Percentiles rank a stretch among this genome's conserved stretches.
These are phyloP conservation scores for Xylaria arbuscula DNA, from an alignment of 2,329 filamentous ascomycete species.

Conservation along the genomic window DNA sequence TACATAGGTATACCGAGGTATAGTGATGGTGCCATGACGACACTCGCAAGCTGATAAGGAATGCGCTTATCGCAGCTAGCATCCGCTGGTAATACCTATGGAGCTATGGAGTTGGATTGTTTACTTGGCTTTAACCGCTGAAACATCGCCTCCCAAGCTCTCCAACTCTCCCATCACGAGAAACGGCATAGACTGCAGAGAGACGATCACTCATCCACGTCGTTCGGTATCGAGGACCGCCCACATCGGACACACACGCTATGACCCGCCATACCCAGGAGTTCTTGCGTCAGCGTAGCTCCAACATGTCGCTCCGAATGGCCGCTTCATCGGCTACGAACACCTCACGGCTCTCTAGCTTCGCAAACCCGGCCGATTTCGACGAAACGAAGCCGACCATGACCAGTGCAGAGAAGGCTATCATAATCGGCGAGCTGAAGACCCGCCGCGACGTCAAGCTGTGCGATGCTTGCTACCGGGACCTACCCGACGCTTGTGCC, in stretches of 20 bases:
- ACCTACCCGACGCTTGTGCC: slow-evolving; percentile 48
- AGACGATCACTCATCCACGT: background rate
- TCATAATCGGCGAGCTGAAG: slow-evolving; percentile 44
- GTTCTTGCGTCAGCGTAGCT: slow-evolving; percentile 57
- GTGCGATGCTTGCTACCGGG: slow-evolving; percentile 45
- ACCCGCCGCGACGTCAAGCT: slow-evolving; percentile 34
- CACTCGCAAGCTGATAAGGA: slow-evolving; percentile 12
- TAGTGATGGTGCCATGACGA: slow-evolving; percentile 9
- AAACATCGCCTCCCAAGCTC: background rate
- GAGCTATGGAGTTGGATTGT: slow-evolving; percentile 1
- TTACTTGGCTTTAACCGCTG: slow-evolving; percentile 6
- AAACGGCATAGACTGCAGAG: background rate
- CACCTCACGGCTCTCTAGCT: slow-evolving; percentile 46
- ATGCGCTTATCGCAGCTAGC: slow-evolving; percentile 14
- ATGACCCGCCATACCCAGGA: slow-evolving; percentile 60
- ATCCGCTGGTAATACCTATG: too few relatives aligned
- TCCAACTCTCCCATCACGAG: slow-evolving; percentile 8
- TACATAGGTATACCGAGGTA: background rate
- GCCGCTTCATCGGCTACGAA: slow-evolving; percentile 47
- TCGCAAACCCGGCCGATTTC: slow-evolving; percentile 47
- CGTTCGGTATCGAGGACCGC: background rate
- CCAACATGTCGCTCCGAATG: slow-evolving; percentile 59
- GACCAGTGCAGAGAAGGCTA: slow-evolving; percentile 45
- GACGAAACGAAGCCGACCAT: slow-evolving; percentile 40
- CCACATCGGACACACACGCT: slow-evolving; percentile 7